Percentiles rank a stretch among this genome's conserved stretches.
Conservation (phyloP, 495 filamentous ascomycete genomes). For the Glutinoglossum americanum region DNA sequence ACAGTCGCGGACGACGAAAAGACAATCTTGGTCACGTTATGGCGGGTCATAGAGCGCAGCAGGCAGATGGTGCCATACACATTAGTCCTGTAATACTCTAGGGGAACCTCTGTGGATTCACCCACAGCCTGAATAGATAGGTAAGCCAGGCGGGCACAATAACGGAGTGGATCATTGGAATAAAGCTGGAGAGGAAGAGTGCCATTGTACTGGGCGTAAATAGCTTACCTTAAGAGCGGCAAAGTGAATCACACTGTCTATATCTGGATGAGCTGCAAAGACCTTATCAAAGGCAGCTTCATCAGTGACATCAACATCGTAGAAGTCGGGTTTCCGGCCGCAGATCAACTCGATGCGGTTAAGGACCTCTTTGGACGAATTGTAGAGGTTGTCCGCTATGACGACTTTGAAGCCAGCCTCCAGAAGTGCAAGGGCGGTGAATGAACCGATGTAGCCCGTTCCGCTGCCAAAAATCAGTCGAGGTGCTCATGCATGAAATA, state of each 20-base stretch:
- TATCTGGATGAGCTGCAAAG: slow-evolving; percentile 72
- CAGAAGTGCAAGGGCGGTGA: slow-evolving; percentile 80
- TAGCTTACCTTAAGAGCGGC: slow-evolving; percentile 79
- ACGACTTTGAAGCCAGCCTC: slow-evolving; percentile 90
- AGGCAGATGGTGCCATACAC: slow-evolving; percentile 84
- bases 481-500: slow-evolving; percentile 5
- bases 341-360: slow-evolving; percentile 85
- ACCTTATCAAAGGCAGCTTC: slow-evolving; percentile 65
- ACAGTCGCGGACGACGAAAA: slow-evolving; percentile 94
- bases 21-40: slow-evolving; percentile 89
- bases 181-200: too few species aligned
- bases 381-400: slow-evolving; percentile 87
- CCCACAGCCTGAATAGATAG: slow-evolving; percentile 52
- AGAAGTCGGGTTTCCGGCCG: slow-evolving; percentile 73
- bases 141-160: slow-evolving; percentile 1
- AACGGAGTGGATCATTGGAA: too few species aligned
- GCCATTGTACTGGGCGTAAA: too few species aligned
- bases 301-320: slow-evolving; percentile 73
- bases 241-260: slow-evolving; percentile 97
- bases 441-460: slow-evolving; percentile 96
- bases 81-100: slow-evolving; percentile 96
- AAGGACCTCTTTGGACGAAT: slow-evolving; percentile 72
- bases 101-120: slow-evolving; percentile 82
- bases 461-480: slow-evolving; percentile 35
- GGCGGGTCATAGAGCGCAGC: slow-evolving; percentile 62